Evolutionary conservation across 2,329 filamentous ascomycete species (phyloP), one percentile per base, ranked within the genome.

Genomic region (Blastomyces emzantsi): DNA sequence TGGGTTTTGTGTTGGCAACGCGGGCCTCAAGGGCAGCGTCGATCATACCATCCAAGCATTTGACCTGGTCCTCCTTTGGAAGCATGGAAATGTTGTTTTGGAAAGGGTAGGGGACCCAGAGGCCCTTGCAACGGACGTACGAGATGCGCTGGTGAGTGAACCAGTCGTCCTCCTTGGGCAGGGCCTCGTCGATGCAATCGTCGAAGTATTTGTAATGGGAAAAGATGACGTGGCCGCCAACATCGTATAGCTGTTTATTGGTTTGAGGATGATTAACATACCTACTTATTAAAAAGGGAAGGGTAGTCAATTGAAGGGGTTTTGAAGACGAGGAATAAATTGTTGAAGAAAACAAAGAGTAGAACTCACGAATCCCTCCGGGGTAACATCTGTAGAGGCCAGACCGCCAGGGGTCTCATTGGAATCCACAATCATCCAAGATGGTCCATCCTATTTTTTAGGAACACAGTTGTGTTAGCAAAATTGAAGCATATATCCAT

Each of bases 171-270:
- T 92, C 86, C 74, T 91, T 91, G 73, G 94, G 94, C 52, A 99
- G 87, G 62, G 94, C 94, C 84, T 99, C 94, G 77, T 97, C 86
- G 76, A 99, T 88, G 82, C 90, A 95, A 83, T 99, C 94, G 81
- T 99, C 94, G 78, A 99, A 99, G 87, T 99, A 99, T 83, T 97
- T 97, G 89, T 99, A 99, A 86, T 97, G 92, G 72, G 92, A 97
- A 85, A 97, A 97, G 81, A 97, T 97, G 80, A 97, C 92, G 80
- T 97, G 92, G 72, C 92, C 92, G 76, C 92, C 92, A 72, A 99
- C 94, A 80, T 99, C 94, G 85, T 97, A 99, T 73, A 99, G 86
- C 93, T 96, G 74, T 28, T 64, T 54, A 15, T 4, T 8, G 13
- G 5, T 30, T 33, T 36, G 15, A 56, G 15, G 19, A n/a, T 59